phyloP scores from a whole-genome alignment of 2,329 filamentous ascomycete species.

The Penicillium rolfsii region DNA sequence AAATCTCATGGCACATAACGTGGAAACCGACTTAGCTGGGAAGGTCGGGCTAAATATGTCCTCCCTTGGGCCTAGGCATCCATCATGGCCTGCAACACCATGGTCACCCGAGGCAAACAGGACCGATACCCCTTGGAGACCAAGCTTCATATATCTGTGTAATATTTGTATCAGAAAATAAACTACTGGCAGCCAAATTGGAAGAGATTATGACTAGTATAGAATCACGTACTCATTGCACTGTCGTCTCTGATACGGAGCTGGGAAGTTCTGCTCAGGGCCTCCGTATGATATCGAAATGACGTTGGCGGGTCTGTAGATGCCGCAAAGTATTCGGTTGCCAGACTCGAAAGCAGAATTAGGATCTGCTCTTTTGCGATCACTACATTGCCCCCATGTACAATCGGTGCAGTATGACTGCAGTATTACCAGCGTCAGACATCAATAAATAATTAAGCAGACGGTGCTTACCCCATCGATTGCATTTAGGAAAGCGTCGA shows the following conservation, averaged over 20 bases:
- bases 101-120: neutral
- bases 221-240: conserved; percentile 2
- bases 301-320: conserved; percentile 1
- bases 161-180: neutral
- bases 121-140: neutral
- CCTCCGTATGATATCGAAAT: conserved; percentile 3
- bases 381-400: neutral
- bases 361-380: neutral
- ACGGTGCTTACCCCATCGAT: conserved; percentile 1
- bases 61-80: neutral
- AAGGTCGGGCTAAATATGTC: conserved; percentile 3
- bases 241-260: conserved; percentile 1
- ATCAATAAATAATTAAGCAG: neutral
- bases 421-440: neutral
- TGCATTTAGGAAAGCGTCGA: neutral
- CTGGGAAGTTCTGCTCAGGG: neutral
- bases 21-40: neutral
- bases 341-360: neutral
- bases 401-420: neutral
- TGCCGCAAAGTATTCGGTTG: neutral
- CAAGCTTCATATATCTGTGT: conserved; percentile 1
- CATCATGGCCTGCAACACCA: neutral
- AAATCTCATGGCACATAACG: neutral
- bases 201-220: neutral
- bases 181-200: neutral